Evolutionary conservation across 306 rosid species (phyloP).

Genomic region (Lablab purpureus): DNA sequence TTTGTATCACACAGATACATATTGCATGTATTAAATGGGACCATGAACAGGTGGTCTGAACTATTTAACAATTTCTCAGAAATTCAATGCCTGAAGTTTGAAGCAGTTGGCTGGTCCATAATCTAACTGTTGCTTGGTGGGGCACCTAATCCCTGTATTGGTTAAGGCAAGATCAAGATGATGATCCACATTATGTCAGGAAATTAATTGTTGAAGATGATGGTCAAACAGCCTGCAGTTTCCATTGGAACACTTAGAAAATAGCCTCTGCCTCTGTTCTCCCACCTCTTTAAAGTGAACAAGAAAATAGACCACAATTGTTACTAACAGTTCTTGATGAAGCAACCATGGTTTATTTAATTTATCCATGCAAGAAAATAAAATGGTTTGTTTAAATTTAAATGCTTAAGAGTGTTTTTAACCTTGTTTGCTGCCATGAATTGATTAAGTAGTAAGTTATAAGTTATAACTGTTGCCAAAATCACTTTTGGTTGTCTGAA

Average conservation of each 20-base stretch:
- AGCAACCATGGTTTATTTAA: constrained; percentile 23
- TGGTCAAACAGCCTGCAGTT: constrained; percentile 42
- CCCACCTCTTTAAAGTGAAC: background rate
- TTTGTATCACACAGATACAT: background rate
- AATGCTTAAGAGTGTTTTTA: background rate
- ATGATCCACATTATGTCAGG: constrained; percentile 29
- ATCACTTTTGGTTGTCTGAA: constrained; percentile 21
- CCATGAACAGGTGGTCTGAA: background rate
- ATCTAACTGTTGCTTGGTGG: constrained; percentile 36
- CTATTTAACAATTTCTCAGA: background rate
- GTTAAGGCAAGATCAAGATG: background rate
- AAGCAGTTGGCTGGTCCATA: constrained; percentile 36
- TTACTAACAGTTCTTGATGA: constrained; percentile 29
- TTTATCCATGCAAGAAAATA: background rate
- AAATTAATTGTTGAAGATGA: constrained; percentile 43
- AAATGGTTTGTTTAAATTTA: constrained; percentile 24
- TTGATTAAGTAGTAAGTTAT: constrained; percentile 6
- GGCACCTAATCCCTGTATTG: constrained; percentile 31
- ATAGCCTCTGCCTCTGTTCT: background rate
- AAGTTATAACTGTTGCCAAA: background rate
- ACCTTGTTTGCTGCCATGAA: background rate
- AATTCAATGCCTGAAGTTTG: constrained; percentile 11
- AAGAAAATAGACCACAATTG: background rate
- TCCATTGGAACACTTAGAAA: background rate
- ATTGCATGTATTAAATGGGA: background rate